Evolutionary conservation across 2,329 filamentous ascomycete genomes (phyloP).

Genomic region (Remersonia thermophila): DNA sequence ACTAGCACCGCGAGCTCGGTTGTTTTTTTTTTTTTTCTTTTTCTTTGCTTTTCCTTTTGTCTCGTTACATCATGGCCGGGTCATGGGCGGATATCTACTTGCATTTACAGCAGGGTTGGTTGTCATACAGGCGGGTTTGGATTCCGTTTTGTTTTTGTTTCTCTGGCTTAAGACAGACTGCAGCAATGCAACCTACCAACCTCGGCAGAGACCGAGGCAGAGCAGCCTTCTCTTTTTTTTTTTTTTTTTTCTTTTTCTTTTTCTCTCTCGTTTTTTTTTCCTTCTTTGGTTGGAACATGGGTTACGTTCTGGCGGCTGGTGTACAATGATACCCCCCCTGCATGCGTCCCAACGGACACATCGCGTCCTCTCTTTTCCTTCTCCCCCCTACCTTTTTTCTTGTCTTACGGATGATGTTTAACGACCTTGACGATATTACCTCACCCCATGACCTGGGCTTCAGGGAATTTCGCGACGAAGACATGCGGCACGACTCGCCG

Average conservation of each 20-base stretch:
- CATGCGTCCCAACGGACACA: slow-evolving; percentile 4
- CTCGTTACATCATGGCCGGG: slow-evolving; percentile 39
- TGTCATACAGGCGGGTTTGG: slow-evolving; percentile 33
- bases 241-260: no score
- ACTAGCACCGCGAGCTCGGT: slow-evolving; percentile 40
- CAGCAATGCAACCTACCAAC: no score
- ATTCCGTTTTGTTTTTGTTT: slow-evolving; percentile 30
- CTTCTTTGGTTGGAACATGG: no score
- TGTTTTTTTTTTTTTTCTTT: slow-evolving; percentile 21
- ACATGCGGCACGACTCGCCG: slow-evolving; percentile 5
- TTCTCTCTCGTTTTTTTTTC: slow-evolving; percentile 17
- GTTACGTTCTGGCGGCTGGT: slow-evolving; percentile 29
- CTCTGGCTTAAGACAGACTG: no score
- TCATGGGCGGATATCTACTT: slow-evolving; percentile 36
- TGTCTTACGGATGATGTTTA: slow-evolving; percentile 34
- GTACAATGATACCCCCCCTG: slow-evolving; percentile 25
- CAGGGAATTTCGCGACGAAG: slow-evolving; percentile 6
- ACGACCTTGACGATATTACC: slow-evolving; percentile 28
- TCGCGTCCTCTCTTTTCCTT: slow-evolving; percentile 21
- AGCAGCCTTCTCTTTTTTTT: no score
- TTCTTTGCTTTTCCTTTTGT: slow-evolving; percentile 29
- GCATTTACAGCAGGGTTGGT: slow-evolving; percentile 40
- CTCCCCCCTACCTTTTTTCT: slow-evolving; percentile 23
- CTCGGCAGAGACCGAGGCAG: no score
- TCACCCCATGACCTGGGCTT: slow-evolving; percentile 17